Base-by-base conservation (phyloP, 305 asterid species). In the Caryopteris hybrid region DNA sequence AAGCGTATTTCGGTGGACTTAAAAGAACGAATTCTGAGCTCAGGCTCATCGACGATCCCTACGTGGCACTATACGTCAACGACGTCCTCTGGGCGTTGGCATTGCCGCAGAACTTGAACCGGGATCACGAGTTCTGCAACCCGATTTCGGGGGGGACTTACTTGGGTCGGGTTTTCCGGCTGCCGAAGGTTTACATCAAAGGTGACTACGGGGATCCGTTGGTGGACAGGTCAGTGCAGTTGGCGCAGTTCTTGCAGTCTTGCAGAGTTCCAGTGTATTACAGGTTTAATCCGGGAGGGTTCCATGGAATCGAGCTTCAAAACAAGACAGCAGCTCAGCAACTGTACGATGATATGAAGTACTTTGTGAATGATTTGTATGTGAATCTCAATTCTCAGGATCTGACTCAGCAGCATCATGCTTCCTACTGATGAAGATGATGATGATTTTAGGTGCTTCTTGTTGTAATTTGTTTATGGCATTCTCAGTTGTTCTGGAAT, bases 71-170 rank as follows among this genome's bases (percentile, higher is more conserved):
- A 12, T 70, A 75, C 62, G 50, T 73, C 6, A 50, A 48, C 52
- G 83, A 84, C 60, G 59, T 79, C 50, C 16, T 84, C 78, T 86
- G 93, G 93, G 54, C 74, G 21, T 66, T 86, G 11, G 79, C 84
- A 5, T 63, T 86, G 83, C 93, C 93, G 1, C 23, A 75, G 36
- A 81, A 58, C 3, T 74, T 79, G 2, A 74, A 82, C 47, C 74
- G 85, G 21, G 81, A 80, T 7, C 90, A 86, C 62, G 25, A 16
- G 29, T 83, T 75, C 60, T 78, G 85, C 34, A 80, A 80, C 61
- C 84, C 85, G 1, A 75, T 73, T 4, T 47, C 76, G 0, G 79
- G 85, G 3, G 78, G 83, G 29, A 71, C 81, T 0, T 72, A 75
- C 1, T 8, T 42, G 43, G 78, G 78, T 3, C 69, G 80, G 53